Evolutionary conservation across 768 basidiomycete genomes (phyloP).

Genomic region (Lyophyllum semitale): DNA sequence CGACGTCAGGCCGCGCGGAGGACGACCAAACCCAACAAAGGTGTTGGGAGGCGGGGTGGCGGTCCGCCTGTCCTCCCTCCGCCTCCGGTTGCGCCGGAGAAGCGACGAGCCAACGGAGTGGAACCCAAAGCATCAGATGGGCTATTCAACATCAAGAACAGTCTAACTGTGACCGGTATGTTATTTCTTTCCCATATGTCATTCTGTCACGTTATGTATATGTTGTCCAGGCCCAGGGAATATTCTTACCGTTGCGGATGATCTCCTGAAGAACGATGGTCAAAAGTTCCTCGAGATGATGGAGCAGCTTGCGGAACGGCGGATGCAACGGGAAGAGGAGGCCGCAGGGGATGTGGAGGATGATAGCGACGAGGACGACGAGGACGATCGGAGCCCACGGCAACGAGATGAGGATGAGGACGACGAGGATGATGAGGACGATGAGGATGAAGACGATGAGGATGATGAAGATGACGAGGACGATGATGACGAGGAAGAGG

Average conservation of each 20-base stretch:
- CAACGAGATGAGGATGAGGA: constrained; percentile 50
- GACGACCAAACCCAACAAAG: constrained; percentile 14
- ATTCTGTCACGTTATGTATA: constrained; percentile 10
- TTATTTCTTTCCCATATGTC: constrained; percentile 17
- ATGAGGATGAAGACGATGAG: constrained; percentile 59
- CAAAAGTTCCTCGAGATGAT: constrained; percentile 99
- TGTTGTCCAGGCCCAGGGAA: constrained; percentile 73
- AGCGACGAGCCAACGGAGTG: constrained; percentile 17
- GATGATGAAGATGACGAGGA: constrained; percentile 68
- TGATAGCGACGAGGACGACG: constrained; percentile 48
- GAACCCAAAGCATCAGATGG: constrained; percentile 42
- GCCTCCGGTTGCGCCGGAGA: constrained; percentile 21
- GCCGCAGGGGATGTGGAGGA: constrained; percentile 47
- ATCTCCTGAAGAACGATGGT: constrained; percentile 97
- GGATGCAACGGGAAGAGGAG: constrained; percentile 87
- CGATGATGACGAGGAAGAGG: constrained; percentile 54
- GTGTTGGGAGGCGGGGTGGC: constrained; percentile 16
- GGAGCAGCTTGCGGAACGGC: constrained; percentile 95
- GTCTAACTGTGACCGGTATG: constrained; percentile 80
- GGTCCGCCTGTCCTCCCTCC: constrained; percentile 18
- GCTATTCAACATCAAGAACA: constrained; percentile 78
- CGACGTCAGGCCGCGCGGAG: constrained; percentile 6
- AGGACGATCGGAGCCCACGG: constrained; percentile 29
- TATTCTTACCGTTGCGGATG: constrained; percentile 97
- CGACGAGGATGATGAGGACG: constrained; percentile 62